Evolutionary conservation across 78 protist species (phyloP).

Genomic region (Isochrysis galbana): DNA sequence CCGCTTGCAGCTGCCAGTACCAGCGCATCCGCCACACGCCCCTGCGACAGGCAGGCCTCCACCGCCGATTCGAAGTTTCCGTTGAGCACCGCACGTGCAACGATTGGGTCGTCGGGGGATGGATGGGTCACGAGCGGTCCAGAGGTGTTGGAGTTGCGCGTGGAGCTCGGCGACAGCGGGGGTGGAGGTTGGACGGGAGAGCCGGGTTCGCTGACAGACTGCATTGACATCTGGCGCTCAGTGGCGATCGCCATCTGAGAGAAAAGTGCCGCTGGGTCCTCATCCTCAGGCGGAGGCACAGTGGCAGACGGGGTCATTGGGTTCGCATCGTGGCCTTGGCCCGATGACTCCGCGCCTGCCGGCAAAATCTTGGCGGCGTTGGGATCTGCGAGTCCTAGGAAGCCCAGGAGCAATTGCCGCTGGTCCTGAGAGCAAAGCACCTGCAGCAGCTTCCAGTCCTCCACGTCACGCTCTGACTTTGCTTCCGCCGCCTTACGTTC

Average conservation of each 20-base stretch:
- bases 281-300: not conserved
- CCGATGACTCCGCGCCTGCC: no score
- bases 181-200: not conserved
- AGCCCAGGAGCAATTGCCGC: slow-evolving; percentile 7
- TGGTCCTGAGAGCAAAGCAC: slow-evolving; percentile 35
- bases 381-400: slow-evolving; percentile 1
- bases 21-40: slow-evolving; percentile 76
- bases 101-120: not conserved
- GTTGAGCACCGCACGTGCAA: slow-evolving; percentile 45
- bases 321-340: no score
- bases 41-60: slow-evolving; percentile 61
- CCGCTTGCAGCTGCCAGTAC: slow-evolving; percentile 67
- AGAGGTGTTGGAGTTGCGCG: not conserved
- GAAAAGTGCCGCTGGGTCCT: not conserved
- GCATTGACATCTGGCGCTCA: not conserved
- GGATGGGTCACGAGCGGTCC: not conserved
- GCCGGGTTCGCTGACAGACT: not conserved
- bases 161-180: not conserved
- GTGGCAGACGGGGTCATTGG: not conserved
- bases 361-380: no score
- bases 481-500: not conserved
- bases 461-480: not conserved
- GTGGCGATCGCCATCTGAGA: slow-evolving; percentile 6
- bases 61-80: slow-evolving; percentile 72
- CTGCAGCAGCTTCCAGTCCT: slow-evolving; percentile 12